A percentile compares a stretch with the other conserved stretches of the same genome.
phyloP scores from a whole-genome alignment of 23 red algal species.

The Agarophyton chilense region DNA sequence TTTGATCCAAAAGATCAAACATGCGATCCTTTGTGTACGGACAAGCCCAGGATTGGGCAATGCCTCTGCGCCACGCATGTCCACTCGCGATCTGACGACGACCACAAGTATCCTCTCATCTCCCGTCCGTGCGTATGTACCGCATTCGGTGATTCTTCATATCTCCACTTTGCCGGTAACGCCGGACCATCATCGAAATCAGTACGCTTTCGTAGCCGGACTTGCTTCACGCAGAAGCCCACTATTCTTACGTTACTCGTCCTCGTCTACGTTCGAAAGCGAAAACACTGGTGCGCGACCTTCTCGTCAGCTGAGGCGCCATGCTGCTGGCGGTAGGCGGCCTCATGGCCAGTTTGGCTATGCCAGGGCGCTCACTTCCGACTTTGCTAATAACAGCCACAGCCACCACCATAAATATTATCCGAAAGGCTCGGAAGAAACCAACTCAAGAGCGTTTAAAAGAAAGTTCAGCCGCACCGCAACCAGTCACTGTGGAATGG shows the following conservation, averaged over 20 bases:
- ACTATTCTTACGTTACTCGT: background rate
- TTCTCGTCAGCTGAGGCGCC: background rate
- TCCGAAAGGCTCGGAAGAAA: constrained; percentile 1
- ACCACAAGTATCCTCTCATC: no score
- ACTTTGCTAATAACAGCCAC: constrained; percentile 37
- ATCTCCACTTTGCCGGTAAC: no score
- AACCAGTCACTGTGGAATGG: constrained; percentile 13
- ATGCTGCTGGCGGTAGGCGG: constrained; percentile 61
- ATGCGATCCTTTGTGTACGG: no score
- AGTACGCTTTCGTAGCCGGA: no score
- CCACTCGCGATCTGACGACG: no score
- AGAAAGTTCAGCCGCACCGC: background rate
- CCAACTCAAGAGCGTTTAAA: background rate
- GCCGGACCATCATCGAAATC: no score
- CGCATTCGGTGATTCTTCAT: no score
- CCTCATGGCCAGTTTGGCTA: constrained; percentile 50
- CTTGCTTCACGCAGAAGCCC: no score
- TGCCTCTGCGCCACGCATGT: no score
- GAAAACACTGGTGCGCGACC: background rate
- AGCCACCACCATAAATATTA: background rate
- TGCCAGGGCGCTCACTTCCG: constrained; percentile 41
- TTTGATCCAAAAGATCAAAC: background rate
- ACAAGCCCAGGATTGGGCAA: no score
- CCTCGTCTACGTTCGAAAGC: background rate
- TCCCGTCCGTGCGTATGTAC: no score